phyloP scores from a whole-genome alignment of 768 basidiomycete species.

The Boletus reticuloceps region DNA sequence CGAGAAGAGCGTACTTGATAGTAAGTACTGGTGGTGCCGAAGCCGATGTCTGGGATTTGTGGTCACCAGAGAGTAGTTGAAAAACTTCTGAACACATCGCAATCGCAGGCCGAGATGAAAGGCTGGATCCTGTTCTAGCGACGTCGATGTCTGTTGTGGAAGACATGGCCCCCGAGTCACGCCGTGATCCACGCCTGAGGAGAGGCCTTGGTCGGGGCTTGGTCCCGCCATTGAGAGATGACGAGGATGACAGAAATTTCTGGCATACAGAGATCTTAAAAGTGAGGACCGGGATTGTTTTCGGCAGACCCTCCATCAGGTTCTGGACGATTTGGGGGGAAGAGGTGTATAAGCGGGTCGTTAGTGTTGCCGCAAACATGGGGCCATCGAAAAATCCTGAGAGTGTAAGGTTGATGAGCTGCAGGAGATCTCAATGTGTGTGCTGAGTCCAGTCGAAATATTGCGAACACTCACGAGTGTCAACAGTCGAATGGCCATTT shows the following conservation, averaged over 20 bases:
- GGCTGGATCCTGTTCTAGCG: constrained; percentile 18
- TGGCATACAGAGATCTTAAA: constrained; percentile 47
- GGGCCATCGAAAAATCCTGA: constrained; percentile 37
- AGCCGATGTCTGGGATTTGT: constrained; percentile 5
- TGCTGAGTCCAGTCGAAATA: neutral
- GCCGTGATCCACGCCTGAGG: constrained; percentile 20
- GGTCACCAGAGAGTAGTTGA: constrained; percentile 19
- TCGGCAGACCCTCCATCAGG: constrained; percentile 38
- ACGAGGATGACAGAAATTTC: constrained; percentile 33
- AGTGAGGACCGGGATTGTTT: constrained; percentile 32
- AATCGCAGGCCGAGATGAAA: constrained; percentile 25
- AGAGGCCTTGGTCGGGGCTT: constrained; percentile 36
- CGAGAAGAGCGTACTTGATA: constrained; percentile 40
- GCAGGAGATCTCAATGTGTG: neutral
- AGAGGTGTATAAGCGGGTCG: constrained; percentile 33
- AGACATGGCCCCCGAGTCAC: constrained; percentile 3
- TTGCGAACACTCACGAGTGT: constrained; percentile 25
- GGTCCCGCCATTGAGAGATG: constrained; percentile 8
- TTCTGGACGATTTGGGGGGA: constrained; percentile 28
- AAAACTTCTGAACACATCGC: constrained; percentile 28
- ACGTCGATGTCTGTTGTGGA: constrained; percentile 7
- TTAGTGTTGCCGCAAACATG: constrained; percentile 36
- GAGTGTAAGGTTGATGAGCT: constrained; percentile 43
- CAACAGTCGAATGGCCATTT: constrained; percentile 35
- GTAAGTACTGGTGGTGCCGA: constrained; percentile 8